Conservation (phyloP, 2,329 filamentous ascomycete genomes). For the Alternaria hordeiaustralica region DNA sequence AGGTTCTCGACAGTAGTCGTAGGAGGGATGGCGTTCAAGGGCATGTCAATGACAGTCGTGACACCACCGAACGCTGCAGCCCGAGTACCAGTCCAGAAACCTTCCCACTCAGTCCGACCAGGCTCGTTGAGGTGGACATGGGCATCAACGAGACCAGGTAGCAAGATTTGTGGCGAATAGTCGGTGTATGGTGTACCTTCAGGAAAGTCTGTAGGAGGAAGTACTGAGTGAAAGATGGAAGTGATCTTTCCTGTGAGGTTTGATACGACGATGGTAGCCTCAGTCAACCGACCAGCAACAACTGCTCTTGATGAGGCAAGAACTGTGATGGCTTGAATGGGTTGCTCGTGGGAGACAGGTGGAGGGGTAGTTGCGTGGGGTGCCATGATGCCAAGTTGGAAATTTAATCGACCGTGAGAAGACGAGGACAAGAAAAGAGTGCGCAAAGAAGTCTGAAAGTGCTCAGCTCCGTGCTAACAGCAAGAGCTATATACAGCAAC, state of each 20-base stretch:
- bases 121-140: constrained; percentile 98
- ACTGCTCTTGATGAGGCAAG: constrained; percentile 85
- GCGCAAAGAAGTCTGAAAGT: constrained; percentile 3
- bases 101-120: constrained; percentile 96
- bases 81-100: constrained; percentile 92
- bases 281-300: constrained; percentile 75
- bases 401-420: constrained; percentile 1
- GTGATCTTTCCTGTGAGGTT: constrained; percentile 82
- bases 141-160: constrained; percentile 93
- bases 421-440: constrained; percentile 12
- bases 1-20: constrained; percentile 87
- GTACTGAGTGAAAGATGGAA: constrained; percentile 73
- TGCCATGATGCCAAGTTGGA: constrained; percentile 37
- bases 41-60: constrained; percentile 97
- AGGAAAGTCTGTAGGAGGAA: constrained; percentile 79
- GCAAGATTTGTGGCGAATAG: constrained; percentile 81
- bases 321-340: constrained; percentile 66
- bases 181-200: constrained; percentile 76
- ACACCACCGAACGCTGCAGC: constrained; percentile 95
- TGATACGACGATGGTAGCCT: constrained; percentile 84
- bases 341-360: constrained; percentile 34
- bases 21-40: constrained; percentile 93
- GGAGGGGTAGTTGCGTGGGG: constrained; percentile 46
- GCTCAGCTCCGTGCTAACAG: constrained; percentile 13
- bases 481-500: constrained; percentile 28